A percentile compares a stretch with the other conserved stretches of the same genome.
Evolutionary conservation across 1,284 basidiomycete genomes (phyloP).

Genomic region (Neolentinus lepideus): DNA sequence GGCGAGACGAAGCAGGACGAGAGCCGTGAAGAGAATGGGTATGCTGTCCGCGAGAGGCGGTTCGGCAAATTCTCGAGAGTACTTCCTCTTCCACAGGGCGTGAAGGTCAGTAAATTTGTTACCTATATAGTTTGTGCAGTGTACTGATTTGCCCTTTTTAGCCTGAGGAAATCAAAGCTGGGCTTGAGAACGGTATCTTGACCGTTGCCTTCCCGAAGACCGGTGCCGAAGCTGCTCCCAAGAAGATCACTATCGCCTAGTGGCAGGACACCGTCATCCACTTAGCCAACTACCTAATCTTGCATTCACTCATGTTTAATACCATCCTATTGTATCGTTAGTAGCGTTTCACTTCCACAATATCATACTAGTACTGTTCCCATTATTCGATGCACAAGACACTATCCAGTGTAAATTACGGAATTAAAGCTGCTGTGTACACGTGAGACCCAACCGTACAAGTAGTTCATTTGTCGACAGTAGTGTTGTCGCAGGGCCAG

Average conservation of each 20-base stretch:
- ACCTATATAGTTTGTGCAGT: neutral
- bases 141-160: slow-evolving; percentile 1
- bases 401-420: too few species aligned
- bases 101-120: slow-evolving; percentile 20
- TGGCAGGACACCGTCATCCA: neutral
- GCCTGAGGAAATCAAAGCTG: slow-evolving; percentile 11
- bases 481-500: too few species aligned
- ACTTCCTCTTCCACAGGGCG: slow-evolving; percentile 28
- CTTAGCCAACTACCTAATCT: neutral
- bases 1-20: slow-evolving; percentile 22
- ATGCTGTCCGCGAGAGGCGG: slow-evolving; percentile 27
- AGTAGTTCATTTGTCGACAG: too few species aligned
- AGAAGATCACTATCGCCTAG: slow-evolving; percentile 14
- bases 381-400: too few species aligned
- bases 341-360: too few species aligned
- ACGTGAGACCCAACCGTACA: too few species aligned
- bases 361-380: too few species aligned
- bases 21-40: slow-evolving; percentile 22
- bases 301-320: too few species aligned
- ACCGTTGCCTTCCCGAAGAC: slow-evolving; percentile 22
- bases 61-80: slow-evolving; percentile 29
- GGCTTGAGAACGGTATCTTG: slow-evolving; percentile 21
- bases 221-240: slow-evolving; percentile 14
- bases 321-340: too few species aligned
- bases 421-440: too few species aligned